A percentile compares a stretch with the other conserved stretches of the same genome.
These are phyloP conservation scores for Crepidotus sp. DNA, from an alignment of 1,284 basidiomycete genomes.

Conservation along the genomic window DNA sequence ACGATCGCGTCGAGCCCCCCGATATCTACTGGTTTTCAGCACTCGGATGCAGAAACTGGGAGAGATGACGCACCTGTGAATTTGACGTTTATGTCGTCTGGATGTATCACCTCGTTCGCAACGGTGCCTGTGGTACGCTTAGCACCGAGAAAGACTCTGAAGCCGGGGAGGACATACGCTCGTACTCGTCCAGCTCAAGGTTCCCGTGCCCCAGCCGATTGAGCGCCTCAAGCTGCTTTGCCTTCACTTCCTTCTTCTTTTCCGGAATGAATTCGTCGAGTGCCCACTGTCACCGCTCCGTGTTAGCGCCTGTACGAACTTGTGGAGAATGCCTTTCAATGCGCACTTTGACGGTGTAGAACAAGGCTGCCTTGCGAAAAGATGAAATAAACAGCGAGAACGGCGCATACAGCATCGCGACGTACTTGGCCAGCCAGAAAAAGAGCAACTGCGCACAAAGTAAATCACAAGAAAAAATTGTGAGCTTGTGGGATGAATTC, in stretches of 20 bases:
- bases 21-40: slow-evolving; percentile 52
- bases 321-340: not conserved
- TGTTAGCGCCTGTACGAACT: not conserved
- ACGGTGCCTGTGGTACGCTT: slow-evolving; percentile 51
- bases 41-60: not conserved
- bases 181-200: slow-evolving; percentile 72
- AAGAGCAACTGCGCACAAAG: slow-evolving; percentile 14
- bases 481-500: not conserved
- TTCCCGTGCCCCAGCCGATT: slow-evolving; percentile 65
- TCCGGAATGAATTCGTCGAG: slow-evolving; percentile 18
- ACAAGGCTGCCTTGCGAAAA: slow-evolving; percentile 15
- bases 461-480: not conserved
- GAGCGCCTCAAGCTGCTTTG: slow-evolving; percentile 64
- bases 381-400: not conserved
- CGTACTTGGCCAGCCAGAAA: slow-evolving; percentile 18
- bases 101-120: slow-evolving; percentile 78
- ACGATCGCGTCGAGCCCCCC: slow-evolving; percentile 96
- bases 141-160: not conserved
- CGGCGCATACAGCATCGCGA: not conserved
- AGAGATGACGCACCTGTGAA: slow-evolving; percentile 52
- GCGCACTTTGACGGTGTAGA: slow-evolving; percentile 17
- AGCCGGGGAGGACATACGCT: slow-evolving; percentile 44
- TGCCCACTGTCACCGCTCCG: slow-evolving; percentile 11
- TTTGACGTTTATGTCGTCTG: slow-evolving; percentile 70
- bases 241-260: slow-evolving; percentile 55